A percentile compares a stretch with the other conserved stretches of the same genome.
These are phyloP conservation scores for Amanita fuliginea DNA, from an alignment of 768 basidiomycete species.

Conservation along the genomic window DNA sequence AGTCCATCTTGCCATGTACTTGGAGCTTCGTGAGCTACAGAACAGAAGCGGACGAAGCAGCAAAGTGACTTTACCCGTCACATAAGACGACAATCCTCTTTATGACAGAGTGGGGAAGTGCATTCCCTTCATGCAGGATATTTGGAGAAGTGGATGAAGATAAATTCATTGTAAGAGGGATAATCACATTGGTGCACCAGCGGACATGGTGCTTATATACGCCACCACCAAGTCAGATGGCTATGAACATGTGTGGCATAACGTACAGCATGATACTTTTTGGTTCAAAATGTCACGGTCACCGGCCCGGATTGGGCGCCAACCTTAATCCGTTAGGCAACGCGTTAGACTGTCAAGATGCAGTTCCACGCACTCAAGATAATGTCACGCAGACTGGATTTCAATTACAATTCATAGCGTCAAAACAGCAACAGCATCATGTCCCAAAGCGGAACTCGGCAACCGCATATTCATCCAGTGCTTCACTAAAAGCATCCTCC, in stretches of 20 bases:
- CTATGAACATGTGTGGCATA: not conserved
- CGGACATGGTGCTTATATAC: not conserved
- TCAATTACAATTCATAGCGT: not conserved
- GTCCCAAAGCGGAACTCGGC: constrained; percentile 77
- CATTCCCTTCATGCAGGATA: not conserved
- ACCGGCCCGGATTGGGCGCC: not conserved
- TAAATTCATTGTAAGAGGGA: not conserved
- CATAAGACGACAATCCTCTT: constrained; percentile 68
- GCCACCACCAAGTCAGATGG: not conserved
- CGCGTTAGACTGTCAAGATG: not conserved
- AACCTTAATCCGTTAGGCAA: not conserved
- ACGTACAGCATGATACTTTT: not conserved
- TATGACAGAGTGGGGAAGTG: constrained; percentile 14
- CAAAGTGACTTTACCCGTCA: constrained; percentile 43
- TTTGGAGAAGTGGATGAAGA: not conserved
- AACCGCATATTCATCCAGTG: constrained; percentile 59
- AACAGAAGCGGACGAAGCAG: not conserved
- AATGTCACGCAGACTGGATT: not conserved
- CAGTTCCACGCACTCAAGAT: not conserved
- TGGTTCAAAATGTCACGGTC: not conserved
- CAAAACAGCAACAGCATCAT: constrained; percentile 19
- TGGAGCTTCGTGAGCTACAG: not conserved
- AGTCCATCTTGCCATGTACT: constrained; percentile 72
- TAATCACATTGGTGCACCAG: not conserved
- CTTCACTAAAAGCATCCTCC: constrained; percentile 51